Evolutionary conservation across 2,329 filamentous ascomycete genomes (phyloP), one percentile per base, ranked within the genome.

Genomic region (Dichotomopilus funicola): DNA sequence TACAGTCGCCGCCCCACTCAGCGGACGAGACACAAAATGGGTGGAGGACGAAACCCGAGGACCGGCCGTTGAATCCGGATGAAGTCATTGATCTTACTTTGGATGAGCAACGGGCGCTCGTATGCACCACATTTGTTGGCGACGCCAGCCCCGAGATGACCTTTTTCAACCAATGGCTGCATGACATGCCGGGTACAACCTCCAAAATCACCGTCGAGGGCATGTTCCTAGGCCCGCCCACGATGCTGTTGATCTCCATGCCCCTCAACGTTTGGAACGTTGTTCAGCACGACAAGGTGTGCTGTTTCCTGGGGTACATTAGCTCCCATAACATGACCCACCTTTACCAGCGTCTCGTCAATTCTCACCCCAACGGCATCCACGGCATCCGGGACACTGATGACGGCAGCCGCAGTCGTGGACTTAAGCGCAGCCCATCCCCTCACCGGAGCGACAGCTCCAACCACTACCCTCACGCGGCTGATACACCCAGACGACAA

Each of bases 321-420:
- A 85, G 78, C 62, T 86, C 83, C 0, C 81, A 84, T 63, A 86
- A 86, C 68, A 81, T 86, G 78, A 80, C 82, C 7, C 79, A 82
- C 53, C 73, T 86, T 7, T 86, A 86, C 64, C 76, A 84, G 55
- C 76, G 76, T 38, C 70, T 86, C 5, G 73, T 86, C 56, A 76
- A 75, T 6, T 73, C 73, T 0, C 69, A 73, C 8, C 71, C 75
- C 8, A 68, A 73, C 4, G 69, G 70, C 45, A 71, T 73, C 45
- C 73, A 76, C 2, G 71, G 75, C 9, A n/a, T 27, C 6, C 80
- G 77, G 61, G 77, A 82, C 57, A 70, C 79, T 6, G 80, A 84
- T 58, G 79, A 83, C 60, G 78, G 80, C 1, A 77, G 78, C 19
- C 19, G 19, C 19, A 27, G 19, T 27, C 19, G 19, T 43, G 80